A percentile compares a stretch with the other conserved stretches of the same genome.
Evolutionary conservation across 1,284 basidiomycete genomes (phyloP).

Genomic region (Moniliella sp.): DNA sequence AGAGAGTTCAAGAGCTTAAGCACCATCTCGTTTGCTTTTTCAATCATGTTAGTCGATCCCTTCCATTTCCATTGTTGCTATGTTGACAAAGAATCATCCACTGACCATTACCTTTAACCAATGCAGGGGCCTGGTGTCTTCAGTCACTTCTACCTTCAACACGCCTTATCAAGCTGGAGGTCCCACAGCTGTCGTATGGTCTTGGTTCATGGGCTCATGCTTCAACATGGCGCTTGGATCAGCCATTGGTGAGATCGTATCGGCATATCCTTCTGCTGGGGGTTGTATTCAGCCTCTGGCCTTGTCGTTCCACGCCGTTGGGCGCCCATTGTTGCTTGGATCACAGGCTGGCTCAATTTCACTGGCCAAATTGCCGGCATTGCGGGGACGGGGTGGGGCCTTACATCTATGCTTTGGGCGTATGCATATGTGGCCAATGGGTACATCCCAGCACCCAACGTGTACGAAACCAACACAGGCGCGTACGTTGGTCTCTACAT

Average conservation of each 20-base stretch:
- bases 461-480: too few species aligned
- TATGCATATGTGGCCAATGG: conserved; percentile 37
- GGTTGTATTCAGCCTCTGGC: conserved; percentile 43
- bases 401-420: conserved; percentile 68
- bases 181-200: conserved; percentile 25
- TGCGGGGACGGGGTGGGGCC: conserved; percentile 67
- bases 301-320: conserved; percentile 21
- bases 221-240: conserved; percentile 29
- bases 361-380: conserved; percentile 66
- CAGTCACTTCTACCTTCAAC: conserved; percentile 30
- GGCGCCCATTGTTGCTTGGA: conserved; percentile 45
- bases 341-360: conserved; percentile 49
- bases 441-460: too few species aligned
- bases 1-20: conserved; percentile 30
- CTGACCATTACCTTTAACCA: background rate
- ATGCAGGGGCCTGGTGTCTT: conserved; percentile 22
- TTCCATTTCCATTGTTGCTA: conserved; percentile 1
- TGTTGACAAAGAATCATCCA: background rate
- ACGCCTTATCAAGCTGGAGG: conserved; percentile 20
- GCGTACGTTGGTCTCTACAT: conserved; percentile 18
- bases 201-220: conserved; percentile 27
- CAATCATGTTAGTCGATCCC: too few species aligned
- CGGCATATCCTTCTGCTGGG: conserved; percentile 60
- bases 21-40: conserved; percentile 30
- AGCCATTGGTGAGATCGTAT: conserved; percentile 28